A percentile compares a stretch with the other conserved stretches of the same genome.
Evolutionary conservation across 768 basidiomycete species (phyloP).

Genomic region (Suillus alpinus): DNA sequence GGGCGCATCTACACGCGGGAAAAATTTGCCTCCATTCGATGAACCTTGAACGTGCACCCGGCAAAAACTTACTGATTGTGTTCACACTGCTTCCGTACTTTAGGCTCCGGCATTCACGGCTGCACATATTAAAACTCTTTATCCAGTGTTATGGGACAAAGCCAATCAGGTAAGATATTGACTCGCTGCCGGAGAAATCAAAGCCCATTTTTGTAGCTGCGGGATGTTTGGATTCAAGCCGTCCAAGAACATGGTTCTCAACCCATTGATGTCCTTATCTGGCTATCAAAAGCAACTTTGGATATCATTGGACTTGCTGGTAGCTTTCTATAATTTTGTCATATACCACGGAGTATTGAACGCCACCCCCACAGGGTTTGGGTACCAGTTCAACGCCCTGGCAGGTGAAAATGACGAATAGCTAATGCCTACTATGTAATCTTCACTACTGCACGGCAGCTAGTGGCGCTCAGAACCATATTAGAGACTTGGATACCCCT

Average conservation of each 20-base stretch:
- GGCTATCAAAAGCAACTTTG: constrained; percentile 66
- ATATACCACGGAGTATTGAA: constrained; percentile 1
- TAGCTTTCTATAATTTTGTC: constrained; percentile 11
- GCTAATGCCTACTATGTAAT: constrained; percentile 54
- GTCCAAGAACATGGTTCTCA: constrained; percentile 7
- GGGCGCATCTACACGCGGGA: neutral
- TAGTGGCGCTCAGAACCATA: constrained; percentile 50
- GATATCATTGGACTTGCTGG: constrained; percentile 79
- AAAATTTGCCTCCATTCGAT: neutral
- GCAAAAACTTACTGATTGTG: neutral
- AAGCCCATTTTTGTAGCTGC: constrained; percentile 34
- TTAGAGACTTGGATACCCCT: constrained; percentile 59
- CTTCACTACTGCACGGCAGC: constrained; percentile 51
- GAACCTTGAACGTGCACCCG: neutral
- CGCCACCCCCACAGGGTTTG: constrained; percentile 43
- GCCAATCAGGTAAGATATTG: constrained; percentile 44
- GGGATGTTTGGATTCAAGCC: constrained; percentile 39
- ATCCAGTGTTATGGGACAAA: constrained; percentile 59
- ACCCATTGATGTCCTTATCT: constrained; percentile 56
- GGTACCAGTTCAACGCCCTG: constrained; percentile 54
- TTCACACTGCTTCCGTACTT: neutral
- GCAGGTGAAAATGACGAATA: constrained; percentile 44
- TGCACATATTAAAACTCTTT: constrained; percentile 45
- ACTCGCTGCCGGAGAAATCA: neutral
- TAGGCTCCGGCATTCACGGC: constrained; percentile 54